Base-by-base conservation (phyloP, 1,284 basidiomycete genomes). In the Puccinia triticina region DNA sequence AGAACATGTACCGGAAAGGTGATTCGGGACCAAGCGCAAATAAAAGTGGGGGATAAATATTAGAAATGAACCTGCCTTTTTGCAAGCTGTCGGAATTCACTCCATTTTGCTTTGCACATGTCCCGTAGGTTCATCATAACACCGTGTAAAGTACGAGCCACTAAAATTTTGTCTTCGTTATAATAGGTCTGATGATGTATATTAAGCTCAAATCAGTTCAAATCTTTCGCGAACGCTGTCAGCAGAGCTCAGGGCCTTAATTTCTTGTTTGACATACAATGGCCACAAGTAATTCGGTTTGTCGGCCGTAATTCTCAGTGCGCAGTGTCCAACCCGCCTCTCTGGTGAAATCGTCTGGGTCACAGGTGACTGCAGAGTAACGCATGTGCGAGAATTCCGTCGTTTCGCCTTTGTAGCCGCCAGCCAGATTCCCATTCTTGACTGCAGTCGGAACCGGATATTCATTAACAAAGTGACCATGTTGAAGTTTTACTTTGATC, bases 101-200 rank as follows among this genome's bases (percentile, higher is more conserved):
- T 82, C 81, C 81, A 82, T 43, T 96, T 96, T 71, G 94, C 95
- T 89, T 94, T 96, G 91, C 95, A 97, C 84, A 98, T 98, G 86
- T 98, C 96, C 85, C 96, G 93, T 84, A 99, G 96, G 88, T 99
- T 99, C 85, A 96, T 88, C 95, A 98, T 98, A 86, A 98, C 93
- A 84, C 94, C 94, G 86, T 98, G 95, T 69, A 98, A 89, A 0
- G 95, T 98, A 84, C 95, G 92, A 29, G 94, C 92, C 85, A 96
- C 96, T 16, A 98, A 90, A 4, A 92, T 93, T 89, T 98, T 96
- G 90, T 98, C 95, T 88, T 98, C 96, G 87, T 98, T 98, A 88
- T 98, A 89, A 86, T 87, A 86, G 21, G 75, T 84, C 64, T 75
- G 40, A 12, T 4, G 40, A 40, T 32, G n/a, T 18, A 53, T 29